Percentiles rank a stretch among this genome's conserved stretches.
These are phyloP conservation scores for Talaromyces adpressus DNA, from an alignment of 495 filamentous ascomycete species.

Conservation along the genomic window DNA sequence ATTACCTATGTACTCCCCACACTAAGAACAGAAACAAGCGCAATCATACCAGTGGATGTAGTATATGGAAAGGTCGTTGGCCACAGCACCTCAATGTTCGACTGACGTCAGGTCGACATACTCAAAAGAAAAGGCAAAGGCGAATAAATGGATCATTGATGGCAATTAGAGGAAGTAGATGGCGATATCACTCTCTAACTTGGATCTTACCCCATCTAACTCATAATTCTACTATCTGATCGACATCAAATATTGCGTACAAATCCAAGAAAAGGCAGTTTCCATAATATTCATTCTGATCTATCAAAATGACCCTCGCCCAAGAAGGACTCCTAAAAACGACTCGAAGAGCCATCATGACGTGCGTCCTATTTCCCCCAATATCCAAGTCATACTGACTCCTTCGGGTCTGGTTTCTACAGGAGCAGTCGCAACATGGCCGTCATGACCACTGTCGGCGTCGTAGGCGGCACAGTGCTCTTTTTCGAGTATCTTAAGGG, in stretches of 20 bases:
- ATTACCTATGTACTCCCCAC: no score
- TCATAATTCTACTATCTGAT: background rate
- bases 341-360: background rate
- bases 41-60: no score
- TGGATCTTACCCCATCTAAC: background rate
- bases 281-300: no score
- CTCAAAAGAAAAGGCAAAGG: background rate
- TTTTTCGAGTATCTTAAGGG: conserved; percentile 11
- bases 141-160: background rate
- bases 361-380: background rate
- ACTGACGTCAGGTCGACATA: background rate
- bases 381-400: background rate
- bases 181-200: background rate
- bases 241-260: background rate
- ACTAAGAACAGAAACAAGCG: no score
- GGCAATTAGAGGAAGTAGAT: background rate
- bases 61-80: no score
- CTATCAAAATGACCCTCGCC: background rate
- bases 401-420: background rate
- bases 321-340: background rate
- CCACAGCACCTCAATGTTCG: no score
- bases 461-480: conserved; percentile 14
- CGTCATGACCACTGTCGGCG: conserved; percentile 14
- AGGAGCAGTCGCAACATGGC: conserved; percentile 15
- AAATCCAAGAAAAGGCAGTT: no score